phyloP scores from a whole-genome alignment of 768 basidiomycete species.

The Tubosaeta brunneosetosa region DNA sequence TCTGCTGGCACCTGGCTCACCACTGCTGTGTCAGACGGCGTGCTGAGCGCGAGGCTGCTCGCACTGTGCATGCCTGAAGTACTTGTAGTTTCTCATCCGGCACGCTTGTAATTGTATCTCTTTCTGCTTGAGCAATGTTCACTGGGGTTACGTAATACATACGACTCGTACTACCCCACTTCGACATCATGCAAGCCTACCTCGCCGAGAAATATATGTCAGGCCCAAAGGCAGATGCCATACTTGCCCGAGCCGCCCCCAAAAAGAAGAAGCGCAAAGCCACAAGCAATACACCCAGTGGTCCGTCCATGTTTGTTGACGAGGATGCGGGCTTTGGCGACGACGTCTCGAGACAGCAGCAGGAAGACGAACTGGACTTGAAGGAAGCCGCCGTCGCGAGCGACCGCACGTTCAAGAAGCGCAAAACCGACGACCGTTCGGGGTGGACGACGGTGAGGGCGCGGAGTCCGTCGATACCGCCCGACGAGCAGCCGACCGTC shows the following conservation, averaged over 20 bases:
- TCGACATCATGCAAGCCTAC: conserved; percentile 62
- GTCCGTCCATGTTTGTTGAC: conserved; percentile 45
- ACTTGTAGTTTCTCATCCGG: neutral
- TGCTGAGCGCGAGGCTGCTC: neutral
- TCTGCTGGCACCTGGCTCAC: neutral
- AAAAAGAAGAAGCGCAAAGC: conserved; percentile 69
- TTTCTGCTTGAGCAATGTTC: neutral
- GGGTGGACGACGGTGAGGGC: conserved; percentile 66
- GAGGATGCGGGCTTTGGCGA: conserved; percentile 71
- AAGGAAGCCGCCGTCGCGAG: conserved; percentile 65
- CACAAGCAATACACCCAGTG: conserved; percentile 18
- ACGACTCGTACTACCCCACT: neutral
- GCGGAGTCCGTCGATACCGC: conserved; percentile 48
- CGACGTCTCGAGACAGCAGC: conserved; percentile 40
- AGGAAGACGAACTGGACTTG: conserved; percentile 50
- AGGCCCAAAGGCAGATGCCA: conserved; percentile 93
- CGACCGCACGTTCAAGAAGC: conserved; percentile 78
- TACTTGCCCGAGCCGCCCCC: conserved; percentile 59
- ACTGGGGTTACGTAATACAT: neutral
- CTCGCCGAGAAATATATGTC: conserved; percentile 94
- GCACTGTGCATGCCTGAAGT: neutral
- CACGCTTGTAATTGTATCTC: neutral
- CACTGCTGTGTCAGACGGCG: conserved; percentile 4
- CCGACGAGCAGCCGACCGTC: conserved; percentile 66
- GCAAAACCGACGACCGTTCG: conserved; percentile 49